A percentile compares a stretch with the other conserved stretches of the same genome.
Evolutionary conservation across 1,284 basidiomycete species (phyloP).

Genomic region (Volvariella volvacea): DNA sequence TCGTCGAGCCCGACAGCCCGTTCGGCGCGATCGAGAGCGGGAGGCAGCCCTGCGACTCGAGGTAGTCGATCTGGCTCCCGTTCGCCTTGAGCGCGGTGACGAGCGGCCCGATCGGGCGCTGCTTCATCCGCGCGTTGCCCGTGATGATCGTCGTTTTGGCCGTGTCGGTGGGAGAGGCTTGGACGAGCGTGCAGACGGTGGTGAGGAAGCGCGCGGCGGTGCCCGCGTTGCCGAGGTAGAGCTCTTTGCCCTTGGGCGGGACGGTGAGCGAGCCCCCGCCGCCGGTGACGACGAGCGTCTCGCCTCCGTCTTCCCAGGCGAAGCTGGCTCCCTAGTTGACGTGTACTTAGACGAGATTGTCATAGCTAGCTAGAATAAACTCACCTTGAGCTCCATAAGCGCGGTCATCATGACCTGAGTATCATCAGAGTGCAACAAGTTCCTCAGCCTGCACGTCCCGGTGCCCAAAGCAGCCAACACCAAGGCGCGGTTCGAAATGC

Average conservation of each 20-base stretch:
- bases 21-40: constrained; percentile 82
- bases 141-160: constrained; percentile 73
- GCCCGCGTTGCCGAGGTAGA: constrained; percentile 97
- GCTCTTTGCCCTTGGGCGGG: constrained; percentile 74
- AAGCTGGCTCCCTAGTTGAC: constrained; percentile 67
- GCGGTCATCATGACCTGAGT: constrained; percentile 99
- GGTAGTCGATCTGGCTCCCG: constrained; percentile 74
- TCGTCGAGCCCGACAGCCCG: constrained; percentile 81
- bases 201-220: constrained; percentile 98
- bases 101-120: constrained; percentile 92
- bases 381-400: constrained; percentile 78
- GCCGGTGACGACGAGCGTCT: constrained; percentile 90
- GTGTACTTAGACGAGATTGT: constrained; percentile 8
- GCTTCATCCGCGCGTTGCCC: constrained; percentile 98
- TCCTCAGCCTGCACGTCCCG: constrained; percentile 85
- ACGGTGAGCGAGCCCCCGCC: constrained; percentile 78
- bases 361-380: constrained; percentile 11
- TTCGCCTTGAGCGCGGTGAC: constrained; percentile 88
- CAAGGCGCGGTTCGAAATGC: constrained; percentile 93
- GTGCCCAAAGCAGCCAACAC: constrained; percentile 89
- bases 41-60: constrained; percentile 80
- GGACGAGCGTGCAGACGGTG: constrained; percentile 87
- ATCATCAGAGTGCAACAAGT: constrained; percentile 95
- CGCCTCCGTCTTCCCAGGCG: constrained; percentile 84
- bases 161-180: constrained; percentile 35